These are phyloP conservation scores for Diplocarpon rosae DNA, from an alignment of 2,329 filamentous ascomycete genomes.

Conservation along the genomic window DNA sequence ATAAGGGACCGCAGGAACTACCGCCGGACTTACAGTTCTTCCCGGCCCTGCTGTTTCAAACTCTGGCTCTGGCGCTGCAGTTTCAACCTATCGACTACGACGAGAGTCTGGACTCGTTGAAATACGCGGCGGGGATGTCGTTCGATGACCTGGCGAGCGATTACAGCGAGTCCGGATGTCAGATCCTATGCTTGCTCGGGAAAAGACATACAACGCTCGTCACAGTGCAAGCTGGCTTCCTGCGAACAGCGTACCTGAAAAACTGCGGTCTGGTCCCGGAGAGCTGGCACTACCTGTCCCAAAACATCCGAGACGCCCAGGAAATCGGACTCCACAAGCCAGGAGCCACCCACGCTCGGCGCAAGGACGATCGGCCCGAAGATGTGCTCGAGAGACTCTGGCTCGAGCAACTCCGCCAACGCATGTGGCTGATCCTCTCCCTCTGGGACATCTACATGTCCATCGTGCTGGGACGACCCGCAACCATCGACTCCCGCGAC, in stretches of 20 bases:
- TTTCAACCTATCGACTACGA: slow-evolving; percentile 38
- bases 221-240: slow-evolving; percentile 46
- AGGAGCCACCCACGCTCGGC: slow-evolving; percentile 31
- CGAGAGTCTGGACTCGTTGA: slow-evolving; percentile 41
- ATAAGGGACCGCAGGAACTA: slow-evolving; percentile 39
- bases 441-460: slow-evolving; percentile 31
- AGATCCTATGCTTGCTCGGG: slow-evolving; percentile 42
- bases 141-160: slow-evolving; percentile 50
- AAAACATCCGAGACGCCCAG: slow-evolving; percentile 49
- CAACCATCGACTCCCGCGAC: slow-evolving; percentile 40
- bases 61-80: slow-evolving; percentile 43
- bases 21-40: slow-evolving; percentile 42
- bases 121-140: slow-evolving; percentile 47
- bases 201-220: slow-evolving; percentile 45
- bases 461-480: slow-evolving; percentile 28
- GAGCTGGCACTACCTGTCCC: slow-evolving; percentile 35
- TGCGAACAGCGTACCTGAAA: slow-evolving; percentile 46
- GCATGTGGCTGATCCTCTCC: slow-evolving; percentile 44
- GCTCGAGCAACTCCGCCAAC: slow-evolving; percentile 43
- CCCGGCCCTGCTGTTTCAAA: slow-evolving; percentile 48
- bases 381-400: slow-evolving; percentile 45
- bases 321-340: slow-evolving; percentile 49
- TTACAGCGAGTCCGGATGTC: slow-evolving; percentile 47
- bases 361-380: slow-evolving; percentile 32
- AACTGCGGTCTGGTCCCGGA: slow-evolving; percentile 48